These are phyloP conservation scores for Diaporthe sp. DNA, from an alignment of 2,329 filamentous ascomycete genomes.

Conservation along the genomic window DNA sequence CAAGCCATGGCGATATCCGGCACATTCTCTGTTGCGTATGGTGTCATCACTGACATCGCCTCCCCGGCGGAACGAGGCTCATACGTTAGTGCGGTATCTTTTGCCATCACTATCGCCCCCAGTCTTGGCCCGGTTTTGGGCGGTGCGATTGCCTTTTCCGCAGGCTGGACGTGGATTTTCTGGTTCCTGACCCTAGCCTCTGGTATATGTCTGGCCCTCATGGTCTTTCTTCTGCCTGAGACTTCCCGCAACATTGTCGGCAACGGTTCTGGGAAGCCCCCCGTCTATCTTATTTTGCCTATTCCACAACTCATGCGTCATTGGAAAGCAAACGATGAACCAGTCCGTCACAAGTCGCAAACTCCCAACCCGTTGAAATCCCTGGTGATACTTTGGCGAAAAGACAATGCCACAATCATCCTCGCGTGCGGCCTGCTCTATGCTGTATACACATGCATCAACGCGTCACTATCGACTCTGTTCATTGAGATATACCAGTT, in stretches of 20 bases:
- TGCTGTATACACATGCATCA: slow-evolving; percentile 39
- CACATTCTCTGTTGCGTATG: neutral
- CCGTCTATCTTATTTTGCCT: neutral
- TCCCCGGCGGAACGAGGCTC: neutral
- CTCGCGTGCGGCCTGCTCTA: slow-evolving; percentile 38
- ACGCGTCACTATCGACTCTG: slow-evolving; percentile 39
- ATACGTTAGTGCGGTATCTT: neutral
- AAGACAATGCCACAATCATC: slow-evolving; percentile 38
- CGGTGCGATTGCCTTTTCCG: slow-evolving; percentile 45
- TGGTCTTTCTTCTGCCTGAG: slow-evolving; percentile 43
- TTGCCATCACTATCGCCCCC: slow-evolving; percentile 15
- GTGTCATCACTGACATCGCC: neutral
- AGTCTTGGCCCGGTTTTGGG: slow-evolving; percentile 46
- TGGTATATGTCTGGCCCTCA: slow-evolving; percentile 37
- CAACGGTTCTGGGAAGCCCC: slow-evolving; percentile 39
- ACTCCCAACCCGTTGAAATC: slow-evolving; percentile 38
- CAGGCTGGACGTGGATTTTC: slow-evolving; percentile 51
- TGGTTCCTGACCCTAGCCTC: slow-evolving; percentile 49
- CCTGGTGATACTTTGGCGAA: slow-evolving; percentile 33
- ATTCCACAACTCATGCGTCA: neutral
- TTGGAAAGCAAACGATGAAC: neutral
- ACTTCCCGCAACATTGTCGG: slow-evolving; percentile 46
- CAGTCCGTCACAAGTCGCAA: neutral
- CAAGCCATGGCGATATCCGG: neutral
- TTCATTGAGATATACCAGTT: slow-evolving; percentile 40